phyloP scores from a whole-genome alignment of 2,329 filamentous ascomycete species.

The Fusarium secorum region DNA sequence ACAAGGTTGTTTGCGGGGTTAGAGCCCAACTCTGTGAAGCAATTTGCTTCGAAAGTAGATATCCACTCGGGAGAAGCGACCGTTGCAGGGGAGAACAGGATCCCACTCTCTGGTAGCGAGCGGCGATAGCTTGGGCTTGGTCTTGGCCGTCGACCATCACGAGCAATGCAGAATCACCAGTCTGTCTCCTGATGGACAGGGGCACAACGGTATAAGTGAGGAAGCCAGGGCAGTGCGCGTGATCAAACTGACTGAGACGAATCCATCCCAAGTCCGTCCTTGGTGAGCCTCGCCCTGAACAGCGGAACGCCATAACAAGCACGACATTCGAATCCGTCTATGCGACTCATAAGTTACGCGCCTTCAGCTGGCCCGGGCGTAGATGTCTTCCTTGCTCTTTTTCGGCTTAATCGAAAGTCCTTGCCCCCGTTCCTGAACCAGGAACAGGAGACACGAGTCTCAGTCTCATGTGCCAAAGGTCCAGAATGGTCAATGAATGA shows the following conservation, averaged over 20 bases:
- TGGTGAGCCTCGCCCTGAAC: slow-evolving; percentile 13
- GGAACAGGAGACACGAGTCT: slow-evolving; percentile 16
- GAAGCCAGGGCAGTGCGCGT: slow-evolving; percentile 9
- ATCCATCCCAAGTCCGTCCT: background rate
- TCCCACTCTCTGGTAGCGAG: slow-evolving; percentile 22
- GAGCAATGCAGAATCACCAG: slow-evolving; percentile 17
- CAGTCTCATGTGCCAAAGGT: slow-evolving; percentile 18
- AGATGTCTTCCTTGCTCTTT: slow-evolving; percentile 10
- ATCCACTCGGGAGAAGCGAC: slow-evolving; percentile 19
- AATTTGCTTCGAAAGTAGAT: slow-evolving; percentile 26
- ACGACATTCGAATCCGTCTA: slow-evolving; percentile 23
- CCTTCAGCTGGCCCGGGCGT: slow-evolving; percentile 17
- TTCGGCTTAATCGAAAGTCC: slow-evolving; percentile 21
- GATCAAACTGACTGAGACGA: slow-evolving; percentile 16
- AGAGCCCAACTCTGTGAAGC: slow-evolving; percentile 15
- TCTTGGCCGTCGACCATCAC: background rate
- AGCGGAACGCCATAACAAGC: slow-evolving; percentile 2
- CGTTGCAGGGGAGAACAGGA: slow-evolving; percentile 20
- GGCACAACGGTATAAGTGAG: slow-evolving; percentile 6
- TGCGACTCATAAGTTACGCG: slow-evolving; percentile 7
- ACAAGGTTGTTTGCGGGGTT: slow-evolving; percentile 32
- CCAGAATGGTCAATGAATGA: slow-evolving; percentile 2
- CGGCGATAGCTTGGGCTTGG: slow-evolving; percentile 7
- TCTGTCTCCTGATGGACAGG: slow-evolving; percentile 22
- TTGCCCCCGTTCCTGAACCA: slow-evolving; percentile 8